Evolutionary conservation across 768 basidiomycete species (phyloP), one percentile per base, ranked within the genome.

Genomic region (Leucosporidium yakuticum): DNA sequence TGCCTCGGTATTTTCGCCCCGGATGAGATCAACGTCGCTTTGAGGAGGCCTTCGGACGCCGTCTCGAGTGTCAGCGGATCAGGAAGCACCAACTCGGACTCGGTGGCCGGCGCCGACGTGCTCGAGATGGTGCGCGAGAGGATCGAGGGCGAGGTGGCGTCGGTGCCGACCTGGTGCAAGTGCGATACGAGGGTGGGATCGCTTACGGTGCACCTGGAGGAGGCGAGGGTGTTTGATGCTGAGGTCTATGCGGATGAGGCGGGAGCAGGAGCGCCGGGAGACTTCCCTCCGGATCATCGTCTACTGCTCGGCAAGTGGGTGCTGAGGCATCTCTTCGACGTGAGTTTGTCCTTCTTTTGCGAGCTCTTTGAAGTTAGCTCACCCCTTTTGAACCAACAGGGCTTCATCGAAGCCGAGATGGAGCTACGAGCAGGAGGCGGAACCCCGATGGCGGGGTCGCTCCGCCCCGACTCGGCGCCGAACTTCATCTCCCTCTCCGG

Each of bases 201-300:
- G 29, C 81, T 99, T 68, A 87, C 89, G 3, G 85, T 98, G 5
- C 91, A 96, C 78, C 73, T 99, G 55, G 89, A 85, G 56, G 92
- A 96, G 73, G 83, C 73, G 1, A 57, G 85, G 57, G 91, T 87
- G 67, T 98, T 97, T 77, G 94, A 98, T 64, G 89, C 90, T 9
- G 96, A 99, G 79, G 86, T 95, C 3, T 97, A 94, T 76, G 89
- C 90, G 19, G 94, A 97, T 76, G 93, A 98, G 77, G 85, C 75
- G 81, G 77, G 23, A 34, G 58, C 31, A 55, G 39, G 55, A 0
- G 56, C 67, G 17, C 44, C 53, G 63, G 83, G 83, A 8, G 80
- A 83, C 14, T 86, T 86, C 70, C 85, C 81, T 56, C 91, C 93
- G 63, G 95, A 97, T 74, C 81, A 85, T 21, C 86, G 93, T 78